Percentiles rank a stretch among this genome's conserved stretches.
These are phyloP conservation scores for Scedosporium dehoogii DNA, from an alignment of 2,329 filamentous ascomycete genomes.

Conservation along the genomic window DNA sequence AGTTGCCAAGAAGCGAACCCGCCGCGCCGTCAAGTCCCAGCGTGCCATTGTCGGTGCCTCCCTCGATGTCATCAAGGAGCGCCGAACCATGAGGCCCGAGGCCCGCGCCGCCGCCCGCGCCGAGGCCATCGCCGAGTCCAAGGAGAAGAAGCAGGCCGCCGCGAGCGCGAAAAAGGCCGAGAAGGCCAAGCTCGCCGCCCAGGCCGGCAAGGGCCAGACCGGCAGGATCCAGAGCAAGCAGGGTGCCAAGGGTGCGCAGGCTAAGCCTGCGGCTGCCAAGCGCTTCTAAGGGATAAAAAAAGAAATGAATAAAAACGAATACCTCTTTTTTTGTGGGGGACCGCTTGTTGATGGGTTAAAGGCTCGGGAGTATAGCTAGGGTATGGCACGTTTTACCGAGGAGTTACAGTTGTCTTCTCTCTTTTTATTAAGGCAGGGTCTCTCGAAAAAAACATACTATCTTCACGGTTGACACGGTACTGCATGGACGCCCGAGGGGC, in stretches of 20 bases:
- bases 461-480: slow-evolving; percentile 15
- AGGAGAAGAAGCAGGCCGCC: slow-evolving; percentile 91
- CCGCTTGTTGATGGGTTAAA: slow-evolving; percentile 2
- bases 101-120: slow-evolving; percentile 84
- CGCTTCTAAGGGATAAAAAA: slow-evolving; percentile 51
- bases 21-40: slow-evolving; percentile 96
- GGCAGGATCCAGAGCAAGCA: slow-evolving; percentile 88
- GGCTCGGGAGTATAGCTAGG: background rate
- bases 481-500: slow-evolving; percentile 12
- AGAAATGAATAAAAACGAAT: slow-evolving; percentile 10
- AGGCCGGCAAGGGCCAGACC: slow-evolving; percentile 65
- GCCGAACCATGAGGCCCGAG: slow-evolving; percentile 88
- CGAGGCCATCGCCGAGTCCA: slow-evolving; percentile 90
- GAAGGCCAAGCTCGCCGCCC: slow-evolving; percentile 87
- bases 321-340: slow-evolving; percentile 1
- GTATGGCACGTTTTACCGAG: slow-evolving; percentile 6
- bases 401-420: slow-evolving; percentile 7
- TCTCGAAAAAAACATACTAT: slow-evolving; percentile 4
- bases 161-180: slow-evolving; percentile 95
- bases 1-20: slow-evolving; percentile 98
- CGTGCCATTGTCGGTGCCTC: slow-evolving; percentile 98
- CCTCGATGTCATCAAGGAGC: slow-evolving; percentile 99
- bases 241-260: slow-evolving; percentile 80
- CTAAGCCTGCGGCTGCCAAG: slow-evolving; percentile 77
- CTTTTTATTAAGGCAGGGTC: slow-evolving; percentile 5